These are phyloP conservation scores for Ophiostoma novo-ulmi DNA, from an alignment of 2,329 filamentous ascomycete genomes.

Conservation along the genomic window DNA sequence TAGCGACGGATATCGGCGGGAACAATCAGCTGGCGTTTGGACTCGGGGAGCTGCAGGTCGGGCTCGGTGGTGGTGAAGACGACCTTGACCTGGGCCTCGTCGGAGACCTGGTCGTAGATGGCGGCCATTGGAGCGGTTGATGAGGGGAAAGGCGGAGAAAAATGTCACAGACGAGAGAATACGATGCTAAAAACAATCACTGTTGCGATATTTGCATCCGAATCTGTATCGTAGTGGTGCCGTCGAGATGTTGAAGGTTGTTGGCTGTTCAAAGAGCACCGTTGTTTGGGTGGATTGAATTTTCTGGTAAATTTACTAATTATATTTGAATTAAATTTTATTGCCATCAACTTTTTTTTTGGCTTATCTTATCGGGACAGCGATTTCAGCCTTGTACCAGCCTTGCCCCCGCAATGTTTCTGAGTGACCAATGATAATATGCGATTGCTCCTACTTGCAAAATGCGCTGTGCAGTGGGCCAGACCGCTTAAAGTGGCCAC, in stretches of 20 bases:
- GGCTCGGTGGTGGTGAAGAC: constrained; percentile 60
- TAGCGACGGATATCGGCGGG: constrained; percentile 64
- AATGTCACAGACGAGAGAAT: neutral
- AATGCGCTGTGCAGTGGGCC: constrained; percentile 5
- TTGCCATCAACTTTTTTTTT: constrained; percentile 24
- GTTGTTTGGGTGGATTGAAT: constrained; percentile 18
- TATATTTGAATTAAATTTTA: neutral
- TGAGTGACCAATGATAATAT: constrained; percentile 13
- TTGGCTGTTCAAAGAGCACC: neutral
- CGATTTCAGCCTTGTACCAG: constrained; percentile 23
- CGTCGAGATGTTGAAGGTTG: neutral
- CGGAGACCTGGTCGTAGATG: constrained; percentile 28
- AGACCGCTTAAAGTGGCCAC: constrained; percentile 15
- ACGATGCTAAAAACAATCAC: neutral
- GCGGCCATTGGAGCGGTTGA: constrained; percentile 24
- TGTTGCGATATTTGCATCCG: neutral
- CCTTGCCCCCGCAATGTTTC: constrained; percentile 25
- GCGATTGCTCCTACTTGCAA: neutral
- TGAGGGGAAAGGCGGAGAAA: neutral
- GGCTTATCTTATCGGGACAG: constrained; percentile 25
- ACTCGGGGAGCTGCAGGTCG: constrained; percentile 58
- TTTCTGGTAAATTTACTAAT: constrained; percentile 11
- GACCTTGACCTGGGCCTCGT: constrained; percentile 56
- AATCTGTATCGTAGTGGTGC: neutral
- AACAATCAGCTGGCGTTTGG: constrained; percentile 57